These are phyloP conservation scores for Oryza officinalis DNA, from an alignment of 176 grass and related monocot species.

Conservation along the genomic window DNA sequence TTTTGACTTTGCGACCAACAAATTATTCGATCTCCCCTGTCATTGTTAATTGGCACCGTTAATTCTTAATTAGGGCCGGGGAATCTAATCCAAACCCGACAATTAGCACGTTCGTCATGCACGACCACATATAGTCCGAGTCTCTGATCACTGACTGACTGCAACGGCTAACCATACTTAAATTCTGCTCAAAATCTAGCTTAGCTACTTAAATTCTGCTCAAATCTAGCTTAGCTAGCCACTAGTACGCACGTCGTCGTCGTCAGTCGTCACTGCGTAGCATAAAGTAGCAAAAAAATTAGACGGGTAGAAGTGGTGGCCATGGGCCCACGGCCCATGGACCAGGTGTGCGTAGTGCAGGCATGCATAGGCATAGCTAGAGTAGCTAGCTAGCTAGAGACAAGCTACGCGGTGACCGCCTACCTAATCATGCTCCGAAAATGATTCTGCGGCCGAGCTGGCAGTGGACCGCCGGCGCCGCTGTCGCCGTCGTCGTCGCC, in stretches of 20 bases:
- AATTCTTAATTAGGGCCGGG: not conserved
- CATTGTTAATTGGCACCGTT: not conserved
- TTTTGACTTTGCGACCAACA: not conserved
- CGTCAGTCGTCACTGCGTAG: not conserved
- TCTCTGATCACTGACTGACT: not conserved
- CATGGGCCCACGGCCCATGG: too few species aligned
- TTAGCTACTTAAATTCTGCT: too few species aligned
- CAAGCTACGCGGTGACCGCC: not conserved
- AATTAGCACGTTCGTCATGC: not conserved
- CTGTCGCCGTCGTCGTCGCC: not conserved
- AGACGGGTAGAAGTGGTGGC: not conserved
- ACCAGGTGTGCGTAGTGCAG: not conserved
- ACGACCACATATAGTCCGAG: not conserved
- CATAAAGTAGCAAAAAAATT: not conserved
- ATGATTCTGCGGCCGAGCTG: not conserved
- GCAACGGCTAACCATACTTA: not conserved
- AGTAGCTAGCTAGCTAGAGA: not conserved
- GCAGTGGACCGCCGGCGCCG: not conserved
- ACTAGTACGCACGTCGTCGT: not conserved
- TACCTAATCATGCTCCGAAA: not conserved
- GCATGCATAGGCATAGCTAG: not conserved
- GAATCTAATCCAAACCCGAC: slow-evolving; percentile 11
- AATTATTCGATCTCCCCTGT: not conserved
- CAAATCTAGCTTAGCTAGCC: too few species aligned
- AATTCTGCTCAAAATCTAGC: not conserved